These are phyloP conservation scores for Panaeolus cyanescens DNA, from an alignment of 768 basidiomycete species.

Conservation along the genomic window DNA sequence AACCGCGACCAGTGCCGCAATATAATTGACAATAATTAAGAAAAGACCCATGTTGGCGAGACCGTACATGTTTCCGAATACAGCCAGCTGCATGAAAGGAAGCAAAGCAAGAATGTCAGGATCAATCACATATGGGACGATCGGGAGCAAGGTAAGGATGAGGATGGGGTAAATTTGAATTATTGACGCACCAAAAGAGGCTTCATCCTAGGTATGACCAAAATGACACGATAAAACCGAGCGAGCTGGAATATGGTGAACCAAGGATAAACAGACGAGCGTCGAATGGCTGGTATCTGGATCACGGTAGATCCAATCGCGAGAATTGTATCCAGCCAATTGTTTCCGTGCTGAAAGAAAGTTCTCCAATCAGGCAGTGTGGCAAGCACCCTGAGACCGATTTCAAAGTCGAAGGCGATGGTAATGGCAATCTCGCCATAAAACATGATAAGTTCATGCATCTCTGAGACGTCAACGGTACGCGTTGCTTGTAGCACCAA, in stretches of 20 bases:
- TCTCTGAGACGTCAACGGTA: constrained; percentile 47
- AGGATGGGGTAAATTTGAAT: not conserved
- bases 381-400: constrained; percentile 70
- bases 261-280: constrained; percentile 78
- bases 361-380: constrained; percentile 81
- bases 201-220: constrained; percentile 89
- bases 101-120: constrained; percentile 2
- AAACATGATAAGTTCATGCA: constrained; percentile 53
- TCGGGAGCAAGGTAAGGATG: constrained; percentile 7
- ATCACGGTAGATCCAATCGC: constrained; percentile 78
- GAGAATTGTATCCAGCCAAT: constrained; percentile 76
- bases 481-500: constrained; percentile 74
- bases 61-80: constrained; percentile 92
- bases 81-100: constrained; percentile 57
- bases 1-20: constrained; percentile 80
- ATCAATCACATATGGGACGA: not conserved
- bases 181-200: constrained; percentile 64
- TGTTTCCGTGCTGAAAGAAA: constrained; percentile 67
- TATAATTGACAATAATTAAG: constrained; percentile 82
- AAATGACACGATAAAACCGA: constrained; percentile 90
- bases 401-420: constrained; percentile 86
- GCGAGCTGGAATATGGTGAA: constrained; percentile 84
- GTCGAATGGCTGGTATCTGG: constrained; percentile 77
- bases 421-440: constrained; percentile 78
- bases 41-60: constrained; percentile 91